Evolutionary conservation across 208 protist genomes (phyloP).

Genomic region (Leishmania martiniquensis): DNA sequence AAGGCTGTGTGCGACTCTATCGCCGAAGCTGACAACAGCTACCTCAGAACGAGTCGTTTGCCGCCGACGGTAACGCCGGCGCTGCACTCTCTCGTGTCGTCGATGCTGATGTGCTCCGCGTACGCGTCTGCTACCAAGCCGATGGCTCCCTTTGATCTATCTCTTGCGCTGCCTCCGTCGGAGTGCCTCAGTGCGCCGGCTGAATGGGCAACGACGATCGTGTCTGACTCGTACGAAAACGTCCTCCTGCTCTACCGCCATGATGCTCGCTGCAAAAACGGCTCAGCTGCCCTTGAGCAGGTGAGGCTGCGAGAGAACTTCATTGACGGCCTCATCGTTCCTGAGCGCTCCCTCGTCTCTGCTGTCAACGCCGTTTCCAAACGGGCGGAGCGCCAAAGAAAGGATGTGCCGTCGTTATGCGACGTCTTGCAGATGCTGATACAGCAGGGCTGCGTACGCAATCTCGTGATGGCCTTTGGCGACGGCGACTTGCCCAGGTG

Average conservation of each 20-base stretch:
- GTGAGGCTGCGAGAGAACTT: slow-evolving; percentile 7
- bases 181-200: not conserved
- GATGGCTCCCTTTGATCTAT: not conserved
- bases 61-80: not conserved
- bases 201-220: not conserved
- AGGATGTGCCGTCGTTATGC: slow-evolving; percentile 2
- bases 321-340: not conserved
- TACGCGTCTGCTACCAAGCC: not conserved
- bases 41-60: not conserved
- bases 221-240: not conserved
- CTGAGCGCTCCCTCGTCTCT: not conserved
- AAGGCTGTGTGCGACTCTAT: slow-evolving; percentile 1
- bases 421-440: slow-evolving; percentile 13
- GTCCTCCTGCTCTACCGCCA: slow-evolving; percentile 2
- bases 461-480: slow-evolving; percentile 11
- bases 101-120: slow-evolving; percentile 1
- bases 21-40: not conserved
- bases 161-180: not conserved
- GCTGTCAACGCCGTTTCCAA: not conserved
- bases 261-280: not conserved
- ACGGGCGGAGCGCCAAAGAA: not conserved
- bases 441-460: slow-evolving; percentile 16
- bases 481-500: too few species aligned
- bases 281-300: not conserved
- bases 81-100: slow-evolving; percentile 7